These are phyloP conservation scores for Xerocomellus chrysenteron DNA, from an alignment of 768 basidiomycete genomes.

Conservation along the genomic window DNA sequence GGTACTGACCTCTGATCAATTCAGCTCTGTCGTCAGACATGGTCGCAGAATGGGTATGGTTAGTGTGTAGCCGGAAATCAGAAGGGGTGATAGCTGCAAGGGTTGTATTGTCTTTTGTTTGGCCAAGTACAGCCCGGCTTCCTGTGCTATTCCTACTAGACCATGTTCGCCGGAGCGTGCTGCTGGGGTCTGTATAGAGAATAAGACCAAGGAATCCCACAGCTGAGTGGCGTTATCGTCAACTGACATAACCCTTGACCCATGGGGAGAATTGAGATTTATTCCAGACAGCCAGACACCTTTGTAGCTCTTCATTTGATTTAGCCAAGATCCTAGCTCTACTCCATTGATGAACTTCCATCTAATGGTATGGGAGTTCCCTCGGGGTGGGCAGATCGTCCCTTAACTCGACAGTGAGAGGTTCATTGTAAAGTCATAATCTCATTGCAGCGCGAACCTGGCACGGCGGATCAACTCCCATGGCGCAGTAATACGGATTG, in stretches of 20 bases:
- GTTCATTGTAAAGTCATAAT: background rate
- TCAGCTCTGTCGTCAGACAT: constrained; percentile 37
- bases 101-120: constrained; percentile 14
- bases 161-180: background rate
- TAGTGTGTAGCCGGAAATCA: background rate
- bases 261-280: background rate
- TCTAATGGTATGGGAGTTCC: background rate
- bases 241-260: background rate
- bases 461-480: background rate
- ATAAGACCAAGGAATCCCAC: background rate
- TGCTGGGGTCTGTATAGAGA: background rate
- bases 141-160: background rate
- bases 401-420: background rate
- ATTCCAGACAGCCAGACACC: too few relatives aligned
- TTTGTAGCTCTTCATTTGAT: too few relatives aligned
- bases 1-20: constrained; percentile 30
- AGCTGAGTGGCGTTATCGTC: background rate
- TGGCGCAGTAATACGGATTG: background rate
- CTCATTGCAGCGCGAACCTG: background rate
- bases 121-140: background rate
- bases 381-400: background rate
- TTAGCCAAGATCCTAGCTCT: too few relatives aligned
- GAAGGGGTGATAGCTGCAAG: background rate
- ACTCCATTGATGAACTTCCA: background rate
- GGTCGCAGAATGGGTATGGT: constrained; percentile 4